phyloP scores from a whole-genome alignment of 352 stramenopile genomes.

The Pythium rhizo-oryzae region DNA sequence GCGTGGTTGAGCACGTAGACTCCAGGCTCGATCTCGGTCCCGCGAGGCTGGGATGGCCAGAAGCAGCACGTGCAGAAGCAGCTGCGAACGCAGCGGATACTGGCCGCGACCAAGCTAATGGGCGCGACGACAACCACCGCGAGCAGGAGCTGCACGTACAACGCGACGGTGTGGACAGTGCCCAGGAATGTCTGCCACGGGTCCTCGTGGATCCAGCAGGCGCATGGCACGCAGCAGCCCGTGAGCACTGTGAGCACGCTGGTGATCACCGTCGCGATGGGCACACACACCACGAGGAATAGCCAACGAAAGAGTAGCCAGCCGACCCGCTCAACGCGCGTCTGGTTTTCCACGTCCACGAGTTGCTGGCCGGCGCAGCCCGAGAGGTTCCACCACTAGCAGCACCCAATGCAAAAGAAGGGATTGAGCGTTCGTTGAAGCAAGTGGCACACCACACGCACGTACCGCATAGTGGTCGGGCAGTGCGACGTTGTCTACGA shows the following conservation, averaged over 20 bases:
- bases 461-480: conserved; percentile 78
- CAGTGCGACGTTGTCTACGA: conserved; percentile 86
- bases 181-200: conserved; percentile 20
- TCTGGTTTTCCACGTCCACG: conserved; percentile 34
- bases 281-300: conserved; percentile 26
- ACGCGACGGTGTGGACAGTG: conserved; percentile 25
- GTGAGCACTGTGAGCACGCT: conserved; percentile 22
- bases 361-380: conserved; percentile 77
- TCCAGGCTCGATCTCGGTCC: background rate
- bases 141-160: conserved; percentile 20
- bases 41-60: background rate
- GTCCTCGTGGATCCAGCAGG: conserved; percentile 29
- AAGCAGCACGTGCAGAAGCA: conserved; percentile 10
- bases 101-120: conserved; percentile 11
- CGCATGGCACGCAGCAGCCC: conserved; percentile 27
- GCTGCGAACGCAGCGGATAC: conserved; percentile 17
- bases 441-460: no score
- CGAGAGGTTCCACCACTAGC: conserved; percentile 78
- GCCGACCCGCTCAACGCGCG: conserved; percentile 16
- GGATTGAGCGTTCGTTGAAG: no score
- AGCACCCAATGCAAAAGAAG: no score
- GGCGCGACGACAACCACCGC: conserved; percentile 17
- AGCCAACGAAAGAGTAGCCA: conserved; percentile 20
- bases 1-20: background rate
- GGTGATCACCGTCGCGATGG: conserved; percentile 16